Evolutionary conservation across 768 basidiomycete genomes (phyloP).

Genomic region (Auriscalpium microsporum): DNA sequence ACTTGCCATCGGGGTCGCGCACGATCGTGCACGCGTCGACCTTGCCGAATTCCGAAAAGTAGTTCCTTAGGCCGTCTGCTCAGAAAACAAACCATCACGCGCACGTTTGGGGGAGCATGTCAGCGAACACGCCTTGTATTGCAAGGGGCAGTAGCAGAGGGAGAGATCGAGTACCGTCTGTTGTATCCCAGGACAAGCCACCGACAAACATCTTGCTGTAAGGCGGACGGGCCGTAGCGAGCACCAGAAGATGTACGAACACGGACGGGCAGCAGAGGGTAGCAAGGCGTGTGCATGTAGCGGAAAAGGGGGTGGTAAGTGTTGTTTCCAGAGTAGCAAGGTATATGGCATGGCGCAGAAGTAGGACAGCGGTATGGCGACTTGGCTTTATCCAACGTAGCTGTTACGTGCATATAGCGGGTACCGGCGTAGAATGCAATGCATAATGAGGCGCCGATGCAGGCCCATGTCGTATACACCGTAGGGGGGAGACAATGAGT

Average conservation of each 20-base stretch:
- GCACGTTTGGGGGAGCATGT: slow-evolving; percentile 35
- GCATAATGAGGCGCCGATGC: slow-evolving; percentile 7
- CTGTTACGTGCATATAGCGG: slow-evolving; percentile 14
- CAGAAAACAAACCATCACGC: slow-evolving; percentile 16
- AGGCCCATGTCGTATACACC: slow-evolving; percentile 5
- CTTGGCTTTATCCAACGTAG: slow-evolving; percentile 9
- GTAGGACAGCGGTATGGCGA: slow-evolving; percentile 4
- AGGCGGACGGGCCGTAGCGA: slow-evolving; percentile 5
- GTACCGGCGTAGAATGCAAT: neutral
- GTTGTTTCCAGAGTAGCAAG: slow-evolving; percentile 14
- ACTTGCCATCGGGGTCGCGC: slow-evolving; percentile 92
- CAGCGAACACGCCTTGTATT: slow-evolving; percentile 26
- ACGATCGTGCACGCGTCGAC: slow-evolving; percentile 98
- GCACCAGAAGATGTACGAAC: slow-evolving; percentile 12
- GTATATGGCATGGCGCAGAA: slow-evolving; percentile 5
- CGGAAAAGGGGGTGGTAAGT: slow-evolving; percentile 11
- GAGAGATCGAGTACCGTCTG: slow-evolving; percentile 70
- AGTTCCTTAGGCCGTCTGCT: slow-evolving; percentile 68
- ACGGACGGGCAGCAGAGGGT: slow-evolving; percentile 8
- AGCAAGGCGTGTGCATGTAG: slow-evolving; percentile 12
- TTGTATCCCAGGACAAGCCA: slow-evolving; percentile 99
- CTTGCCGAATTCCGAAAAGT: slow-evolving; percentile 94
- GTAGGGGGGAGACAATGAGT: neutral
- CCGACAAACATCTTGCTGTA: slow-evolving; percentile 99
- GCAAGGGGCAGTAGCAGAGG: slow-evolving; percentile 21